phyloP scores from a whole-genome alignment of 2,329 filamentous ascomycete species.

The Fusarium sp. region DNA sequence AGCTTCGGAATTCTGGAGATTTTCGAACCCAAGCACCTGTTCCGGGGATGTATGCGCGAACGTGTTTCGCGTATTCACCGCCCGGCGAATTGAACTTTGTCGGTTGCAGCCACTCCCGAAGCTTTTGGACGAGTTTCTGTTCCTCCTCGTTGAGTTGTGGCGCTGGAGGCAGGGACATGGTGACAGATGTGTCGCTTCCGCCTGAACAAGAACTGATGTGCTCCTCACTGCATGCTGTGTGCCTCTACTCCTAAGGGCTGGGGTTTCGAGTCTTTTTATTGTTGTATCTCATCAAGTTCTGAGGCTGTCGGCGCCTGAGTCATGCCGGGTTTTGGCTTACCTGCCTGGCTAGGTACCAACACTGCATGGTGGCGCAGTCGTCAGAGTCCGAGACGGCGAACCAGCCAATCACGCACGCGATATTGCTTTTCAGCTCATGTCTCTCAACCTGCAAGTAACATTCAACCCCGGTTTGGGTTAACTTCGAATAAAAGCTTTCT shows the following conservation, averaged over 20 bases:
- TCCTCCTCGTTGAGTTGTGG: background rate
- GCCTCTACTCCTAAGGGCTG: background rate
- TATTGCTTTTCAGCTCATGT: too few species aligned
- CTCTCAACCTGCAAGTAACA: too few species aligned
- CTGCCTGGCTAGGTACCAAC: too few species aligned
- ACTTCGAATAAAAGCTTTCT: too few species aligned
- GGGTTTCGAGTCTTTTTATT: background rate
- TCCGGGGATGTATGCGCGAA: constrained; percentile 7
- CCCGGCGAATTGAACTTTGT: constrained; percentile 8
- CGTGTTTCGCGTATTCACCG: constrained; percentile 23
- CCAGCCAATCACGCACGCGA: background rate
- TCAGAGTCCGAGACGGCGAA: background rate
- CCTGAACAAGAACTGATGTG: background rate
- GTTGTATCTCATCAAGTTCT: background rate
- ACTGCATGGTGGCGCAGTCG: background rate
- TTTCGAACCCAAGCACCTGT: constrained; percentile 18
- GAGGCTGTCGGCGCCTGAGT: background rate
- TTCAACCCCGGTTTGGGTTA: too few species aligned
- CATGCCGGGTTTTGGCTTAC: background rate
- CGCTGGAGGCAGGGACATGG: background rate
- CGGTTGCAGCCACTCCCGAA: constrained; percentile 19
- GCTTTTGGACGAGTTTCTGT: constrained; percentile 4
- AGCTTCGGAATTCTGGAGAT: constrained; percentile 8
- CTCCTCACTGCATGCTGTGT: background rate
- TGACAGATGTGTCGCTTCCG: background rate